Evolutionary conservation across 192 early-diverging fungal species (phyloP), one percentile per base, ranked within the genome.

Genomic region (Backusella morwellensis): DNA sequence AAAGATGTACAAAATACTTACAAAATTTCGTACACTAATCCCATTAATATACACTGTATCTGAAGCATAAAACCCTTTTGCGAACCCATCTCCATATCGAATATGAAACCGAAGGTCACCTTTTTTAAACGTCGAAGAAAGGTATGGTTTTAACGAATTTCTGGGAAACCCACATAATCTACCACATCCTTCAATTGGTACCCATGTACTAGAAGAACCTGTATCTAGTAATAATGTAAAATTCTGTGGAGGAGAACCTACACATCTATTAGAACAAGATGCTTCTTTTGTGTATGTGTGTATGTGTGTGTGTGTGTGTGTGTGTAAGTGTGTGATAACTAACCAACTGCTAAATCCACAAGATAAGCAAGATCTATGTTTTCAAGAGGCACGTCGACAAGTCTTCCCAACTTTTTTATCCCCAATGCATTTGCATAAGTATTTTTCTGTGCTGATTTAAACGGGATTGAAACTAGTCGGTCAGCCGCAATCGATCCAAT

Each of bases 161-260:
- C n/a, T 29, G 14, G 80, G 80, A n/a, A 52, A 66, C 8, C 80
- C 80, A 74, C 80, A 82, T 5, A 44, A 66, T 19, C 54, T 50
- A 34, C 74, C 77, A 68, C 80, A 82, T 5, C 76, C 73, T 2
- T 74, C 8, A 6, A 54, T 59, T 35, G 80, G 77, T 2, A 82
- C 74, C 80, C 80, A 82, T n/a, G 80, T 82, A 35, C 76, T 75
- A 12, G 80, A 82, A 1, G 80, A 82, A 4, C 80, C 80, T 68
- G 80, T 82, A 38, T 82, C 80, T 14, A 82, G 44, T 52, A 82
- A 41, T 26, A 82, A 32, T 9, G 80, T 82, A 63, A 82, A 82
- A 11, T 73, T 41, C 32, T 82, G 80, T 15, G 76, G 76, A 66
- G 80, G 80, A 38, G 76, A 54, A 47, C 79, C 79, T 80, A 59